Evolutionary conservation across 192 early-diverging fungal species (phyloP), one percentile per base, ranked within the genome.

Genomic region (Podila epigama): DNA sequence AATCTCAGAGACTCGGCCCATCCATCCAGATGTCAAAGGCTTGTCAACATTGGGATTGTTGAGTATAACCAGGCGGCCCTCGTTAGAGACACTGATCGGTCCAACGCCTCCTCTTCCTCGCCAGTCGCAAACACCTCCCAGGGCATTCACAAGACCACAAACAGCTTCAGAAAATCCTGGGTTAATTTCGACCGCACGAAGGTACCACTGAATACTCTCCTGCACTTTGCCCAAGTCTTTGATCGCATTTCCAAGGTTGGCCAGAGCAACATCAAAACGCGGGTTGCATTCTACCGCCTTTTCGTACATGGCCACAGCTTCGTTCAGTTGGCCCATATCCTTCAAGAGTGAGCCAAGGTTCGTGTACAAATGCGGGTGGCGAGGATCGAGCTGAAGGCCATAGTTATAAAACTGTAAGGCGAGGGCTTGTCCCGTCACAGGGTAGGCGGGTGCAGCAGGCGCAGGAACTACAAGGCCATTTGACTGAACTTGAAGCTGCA

Each of bases 141-240:
- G 80, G 6, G 91, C 88, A 70, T 97, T 96, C 52, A 96, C 94
- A 60, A 91, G 87, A 31, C 95, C 95, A 80, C 95, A 96, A 40
- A 96, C 89, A 3, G 95, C 95, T 71, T 97, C 95, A 25, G 94
- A 90, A 82, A 97, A 97, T 62, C 95, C 89, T 15, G 94, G 94
- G 60, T 94, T 95, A 56, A 89, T 90, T 32, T 89, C 87, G 13
- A 95, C 87, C 0, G 95, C 94, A 27, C 93, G 89, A 51, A 89
- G 66, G 73, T 97, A 97, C 85, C 93, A 92, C 60, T 88, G 85
- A 7, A 96, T 90, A 32, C 92, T 91, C 31, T 97, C 95, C 51
- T 96, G 93, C 20, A 97, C 93, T 35, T 92, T 82, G 1, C 95
- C 95, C 67, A 95, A 85, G 70, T 97, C 95, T 78, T 97, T 97